phyloP scores from a whole-genome alignment of 306 rosid genomes.

The Pterocarpus macrocarpus region DNA sequence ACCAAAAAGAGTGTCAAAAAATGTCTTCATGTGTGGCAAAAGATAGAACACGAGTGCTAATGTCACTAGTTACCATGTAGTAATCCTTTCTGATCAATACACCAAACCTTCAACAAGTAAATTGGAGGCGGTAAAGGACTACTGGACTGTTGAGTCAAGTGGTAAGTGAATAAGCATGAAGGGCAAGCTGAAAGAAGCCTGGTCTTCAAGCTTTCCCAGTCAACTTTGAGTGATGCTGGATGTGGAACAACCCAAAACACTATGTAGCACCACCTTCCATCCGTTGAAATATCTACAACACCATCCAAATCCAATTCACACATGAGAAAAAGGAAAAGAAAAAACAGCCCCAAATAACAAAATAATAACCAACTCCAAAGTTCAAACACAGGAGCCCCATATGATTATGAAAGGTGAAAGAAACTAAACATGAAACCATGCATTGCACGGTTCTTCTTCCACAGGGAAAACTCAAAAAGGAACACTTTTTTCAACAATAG shows the following conservation, averaged over 20 bases:
- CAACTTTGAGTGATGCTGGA: slow-evolving; percentile 57
- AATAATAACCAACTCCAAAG: background rate
- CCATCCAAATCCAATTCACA: slow-evolving; percentile 24
- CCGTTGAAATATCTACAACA: slow-evolving; percentile 78
- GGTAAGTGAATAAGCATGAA: slow-evolving; percentile 63
- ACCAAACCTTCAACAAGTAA: slow-evolving; percentile 75
- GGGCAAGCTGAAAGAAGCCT: slow-evolving; percentile 75
- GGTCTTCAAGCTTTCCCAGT: slow-evolving; percentile 80
- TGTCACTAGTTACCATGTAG: slow-evolving; percentile 65
- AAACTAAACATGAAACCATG: slow-evolving; percentile 8
- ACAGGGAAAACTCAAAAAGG: background rate
- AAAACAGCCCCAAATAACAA: slow-evolving; percentile 27
- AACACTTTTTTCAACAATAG: background rate
- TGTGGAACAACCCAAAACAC: slow-evolving; percentile 76
- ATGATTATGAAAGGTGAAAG: background rate
- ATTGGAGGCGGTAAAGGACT: slow-evolving; percentile 60
- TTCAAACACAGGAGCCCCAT: background rate
- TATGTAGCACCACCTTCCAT: slow-evolving; percentile 89
- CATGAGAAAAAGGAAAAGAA: background rate
- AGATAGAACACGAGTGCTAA: slow-evolving; percentile 4
- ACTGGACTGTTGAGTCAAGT: slow-evolving; percentile 52
- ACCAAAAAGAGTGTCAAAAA: slow-evolving; percentile 35
- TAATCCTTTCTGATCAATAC: slow-evolving; percentile 73
- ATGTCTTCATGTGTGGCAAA: slow-evolving; percentile 12
- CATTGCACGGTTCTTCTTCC: background rate